Base-by-base conservation (phyloP, 2,329 filamentous ascomycete species). In the Allantophomopsis lycopodina region DNA sequence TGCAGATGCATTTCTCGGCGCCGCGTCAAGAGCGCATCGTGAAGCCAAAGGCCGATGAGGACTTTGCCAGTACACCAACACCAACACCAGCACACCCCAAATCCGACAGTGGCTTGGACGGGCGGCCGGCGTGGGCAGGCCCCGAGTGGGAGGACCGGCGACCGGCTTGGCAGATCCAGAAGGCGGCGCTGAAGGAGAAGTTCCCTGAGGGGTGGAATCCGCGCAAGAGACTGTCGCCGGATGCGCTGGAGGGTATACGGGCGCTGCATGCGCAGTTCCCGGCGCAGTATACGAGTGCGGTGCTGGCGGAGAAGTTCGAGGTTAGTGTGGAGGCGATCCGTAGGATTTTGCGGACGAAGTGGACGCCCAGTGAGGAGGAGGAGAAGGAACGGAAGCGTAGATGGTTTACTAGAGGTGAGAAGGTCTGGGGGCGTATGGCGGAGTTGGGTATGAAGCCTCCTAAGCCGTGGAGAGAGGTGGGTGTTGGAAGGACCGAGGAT, bases 161-260 rank as follows among this genome's bases (percentile, higher is more conserved):
- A 3, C 71, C 78, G 46, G 43, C 52, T 3, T 96, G 91, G 91
- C 69, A 74, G 55, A 57, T 73, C 12, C 82, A 95, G 48, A 95
- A 94, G 56, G 64, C 63, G 2, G 81, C 77, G 0, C 60, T 93
- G 30, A 73, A 79, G 50, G 60, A 73, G 44, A 98, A 96, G 54
- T 91, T 95, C 47, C 76, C 76, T 2, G 73, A 79, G 7, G 76
- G 79, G 8, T 98, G 89, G 88, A 69, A 71, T 20, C 89, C 91
- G 21, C 71, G 73, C 37, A 95, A 94, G 60, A 79, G 79, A 42
- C 70, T 98, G 8, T 96, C 91, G 0, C 91, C 91, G 0, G 89
- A 96, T 58, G 86, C 88, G 1, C 66, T 95, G 23, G 79, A 83
- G n/a, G 88, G 87, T 33, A 94, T 98, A 49, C 78, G 87, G 33